Evolutionary conservation across 169 alveolate genomes (phyloP), one percentile per base, ranked within the genome.

Genomic region (Plasmodium adleri): DNA sequence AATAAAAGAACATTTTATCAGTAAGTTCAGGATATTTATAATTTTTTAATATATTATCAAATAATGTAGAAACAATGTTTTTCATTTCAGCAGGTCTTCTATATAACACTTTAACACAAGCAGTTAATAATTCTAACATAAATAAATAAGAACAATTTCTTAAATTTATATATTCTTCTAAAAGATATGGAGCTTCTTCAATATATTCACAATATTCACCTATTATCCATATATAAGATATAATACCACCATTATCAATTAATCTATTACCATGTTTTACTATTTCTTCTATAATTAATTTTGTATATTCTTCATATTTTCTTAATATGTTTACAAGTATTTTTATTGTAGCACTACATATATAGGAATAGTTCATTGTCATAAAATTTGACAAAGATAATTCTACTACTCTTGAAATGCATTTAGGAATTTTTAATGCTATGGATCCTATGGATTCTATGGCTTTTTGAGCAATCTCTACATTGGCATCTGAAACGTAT

Each of bases 11-110:
- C 70, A 86, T 13, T 88, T 95, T 73, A 59, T 85, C 78, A 39
- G 90, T 74, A 71, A 88, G 68, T 73, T 88, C 83, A 22, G 91
- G 90, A 59, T 73, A 71, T 64, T 67, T 47, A 64, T 76, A 39
- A 72, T 71, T 67, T 39, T 71, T 95, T 63, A 97, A 73, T 17
- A 96, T 94, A 66, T 88, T 80, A 43, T 95, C 89, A 88, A 96
- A 96, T 71, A 97, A 91, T 54, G 93, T 58, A 47, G 96, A 94
- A 3, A 98, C 92, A 13, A 95, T 96, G 20, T 75, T 85, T 64
- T 95, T 92, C 97, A 97, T 96, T 93, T 98, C 99, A n/a, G 99
- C 98, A n/a, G 99, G 98, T 78, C 99, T 94, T 88, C 94, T 96
- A 83, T 96, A 95, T 94, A 97, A 95, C 49, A 97, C 93, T 89